Conservation (phyloP, 257 asterid species). For the Thymus quinquecostatus region DNA sequence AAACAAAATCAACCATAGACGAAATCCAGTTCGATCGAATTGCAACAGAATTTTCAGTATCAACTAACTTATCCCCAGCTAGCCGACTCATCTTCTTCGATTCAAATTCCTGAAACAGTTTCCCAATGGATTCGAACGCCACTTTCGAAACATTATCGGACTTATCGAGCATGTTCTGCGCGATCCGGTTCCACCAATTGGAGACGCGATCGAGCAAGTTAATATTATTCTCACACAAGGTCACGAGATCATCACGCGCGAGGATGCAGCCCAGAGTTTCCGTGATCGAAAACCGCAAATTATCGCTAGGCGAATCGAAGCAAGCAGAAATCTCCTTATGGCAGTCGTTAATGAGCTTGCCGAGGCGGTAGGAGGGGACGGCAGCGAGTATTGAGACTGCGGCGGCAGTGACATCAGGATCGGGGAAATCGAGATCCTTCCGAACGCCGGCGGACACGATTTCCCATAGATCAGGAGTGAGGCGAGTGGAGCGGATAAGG, state of each 20-base stretch:
- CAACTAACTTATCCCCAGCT: slow-evolving; percentile 93
- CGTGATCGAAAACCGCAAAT: slow-evolving; percentile 83
- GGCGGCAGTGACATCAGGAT: slow-evolving; percentile 93
- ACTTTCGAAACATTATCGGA: slow-evolving; percentile 84
- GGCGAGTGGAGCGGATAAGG: slow-evolving; percentile 87
- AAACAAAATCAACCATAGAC: slow-evolving; percentile 80
- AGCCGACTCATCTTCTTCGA: slow-evolving; percentile 92
- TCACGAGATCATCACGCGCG: slow-evolving; percentile 93
- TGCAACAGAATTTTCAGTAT: slow-evolving; percentile 90
- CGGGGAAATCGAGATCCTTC: slow-evolving; percentile 89
- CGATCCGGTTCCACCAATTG: slow-evolving; percentile 90
- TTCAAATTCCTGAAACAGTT: slow-evolving; percentile 88
- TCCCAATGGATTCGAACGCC: slow-evolving; percentile 86
- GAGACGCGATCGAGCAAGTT: slow-evolving; percentile 90
- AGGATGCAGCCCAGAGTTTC: slow-evolving; percentile 92
- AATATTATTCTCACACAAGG: slow-evolving; percentile 79
- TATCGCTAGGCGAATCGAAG: slow-evolving; percentile 81
- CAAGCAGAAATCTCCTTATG: slow-evolving; percentile 78
- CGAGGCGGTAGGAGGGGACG: slow-evolving; percentile 80
- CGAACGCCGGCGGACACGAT: slow-evolving; percentile 75
- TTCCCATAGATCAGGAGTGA: slow-evolving; percentile 91
- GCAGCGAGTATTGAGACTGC: slow-evolving; percentile 93
- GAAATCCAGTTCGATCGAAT: slow-evolving; percentile 91
- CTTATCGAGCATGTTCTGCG: slow-evolving; percentile 82
- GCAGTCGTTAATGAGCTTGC: slow-evolving; percentile 78